These are phyloP conservation scores for Podaxis mareebaensis DNA, from an alignment of 768 basidiomycete genomes.

Conservation along the genomic window DNA sequence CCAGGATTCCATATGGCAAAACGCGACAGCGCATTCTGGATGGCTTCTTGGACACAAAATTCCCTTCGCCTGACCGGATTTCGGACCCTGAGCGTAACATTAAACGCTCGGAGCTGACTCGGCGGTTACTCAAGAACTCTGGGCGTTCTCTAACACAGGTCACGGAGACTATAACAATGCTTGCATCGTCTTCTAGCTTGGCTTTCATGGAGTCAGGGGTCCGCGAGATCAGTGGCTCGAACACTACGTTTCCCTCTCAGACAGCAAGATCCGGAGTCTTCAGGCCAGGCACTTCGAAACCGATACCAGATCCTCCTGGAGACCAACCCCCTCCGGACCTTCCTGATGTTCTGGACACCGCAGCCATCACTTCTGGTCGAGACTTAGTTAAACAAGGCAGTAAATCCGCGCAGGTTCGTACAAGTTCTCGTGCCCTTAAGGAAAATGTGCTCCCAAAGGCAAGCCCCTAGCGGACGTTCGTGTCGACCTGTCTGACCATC, in stretches of 20 bases:
- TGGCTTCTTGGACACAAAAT: neutral
- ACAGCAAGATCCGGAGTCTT: neutral
- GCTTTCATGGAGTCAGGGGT: neutral
- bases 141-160: neutral
- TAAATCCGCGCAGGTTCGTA: neutral
- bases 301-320: neutral
- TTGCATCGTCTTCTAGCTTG: neutral
- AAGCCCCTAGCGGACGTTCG: neutral
- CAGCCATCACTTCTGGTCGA: neutral
- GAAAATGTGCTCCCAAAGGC: slow-evolving; percentile 13
- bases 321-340: neutral
- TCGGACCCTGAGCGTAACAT: neutral
- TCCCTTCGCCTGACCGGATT: neutral
- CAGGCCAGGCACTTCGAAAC: neutral
- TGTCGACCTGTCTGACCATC: neutral
- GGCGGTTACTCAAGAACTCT: neutral
- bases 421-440: slow-evolving; percentile 8
- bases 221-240: neutral
- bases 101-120: neutral
- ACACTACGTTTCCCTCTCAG: neutral
- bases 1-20: neutral
- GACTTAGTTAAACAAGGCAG: neutral
- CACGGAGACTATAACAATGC: neutral
- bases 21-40: neutral
- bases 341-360: neutral